A percentile compares a stretch with the other conserved stretches of the same genome.
Conservation (phyloP, 306 rosid species). For the Senna tora region DNA sequence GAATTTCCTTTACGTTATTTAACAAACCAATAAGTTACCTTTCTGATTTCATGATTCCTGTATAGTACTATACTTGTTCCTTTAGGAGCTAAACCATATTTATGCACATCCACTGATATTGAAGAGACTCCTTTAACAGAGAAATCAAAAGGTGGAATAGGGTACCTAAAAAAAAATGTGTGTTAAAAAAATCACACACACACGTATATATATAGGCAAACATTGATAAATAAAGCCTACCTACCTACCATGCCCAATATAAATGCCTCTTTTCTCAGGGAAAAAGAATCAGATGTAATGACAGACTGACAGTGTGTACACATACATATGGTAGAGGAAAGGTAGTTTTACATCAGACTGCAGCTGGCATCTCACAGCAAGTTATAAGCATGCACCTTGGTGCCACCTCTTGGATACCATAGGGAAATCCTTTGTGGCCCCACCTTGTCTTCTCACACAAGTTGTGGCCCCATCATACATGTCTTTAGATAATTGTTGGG, state of each 20-base stretch:
- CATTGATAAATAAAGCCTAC: not conserved
- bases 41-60: slow-evolving; percentile 88
- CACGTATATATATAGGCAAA: not conserved
- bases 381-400: too few relatives aligned
- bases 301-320: too few relatives aligned
- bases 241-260: slow-evolving; percentile 10
- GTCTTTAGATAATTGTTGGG: too few relatives aligned
- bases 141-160: slow-evolving; percentile 84
- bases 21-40: slow-evolving; percentile 58
- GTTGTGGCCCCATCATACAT: too few relatives aligned
- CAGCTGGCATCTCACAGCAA: not conserved
- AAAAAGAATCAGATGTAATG: not conserved
- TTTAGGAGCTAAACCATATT: slow-evolving; percentile 97
- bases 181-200: not conserved
- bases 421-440: too few relatives aligned
- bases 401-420: too few relatives aligned
- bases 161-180: slow-evolving; percentile 59
- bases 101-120: slow-evolving; percentile 93
- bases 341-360: not conserved
- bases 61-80: slow-evolving; percentile 89
- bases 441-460: too few relatives aligned
- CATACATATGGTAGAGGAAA: not conserved
- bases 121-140: slow-evolving; percentile 95
- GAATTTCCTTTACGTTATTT: slow-evolving; percentile 4
- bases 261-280: not conserved